Evolutionary conservation across 495 filamentous ascomycete genomes (phyloP), one percentile per base, ranked within the genome.

Genomic region (Penicillium coffeae): DNA sequence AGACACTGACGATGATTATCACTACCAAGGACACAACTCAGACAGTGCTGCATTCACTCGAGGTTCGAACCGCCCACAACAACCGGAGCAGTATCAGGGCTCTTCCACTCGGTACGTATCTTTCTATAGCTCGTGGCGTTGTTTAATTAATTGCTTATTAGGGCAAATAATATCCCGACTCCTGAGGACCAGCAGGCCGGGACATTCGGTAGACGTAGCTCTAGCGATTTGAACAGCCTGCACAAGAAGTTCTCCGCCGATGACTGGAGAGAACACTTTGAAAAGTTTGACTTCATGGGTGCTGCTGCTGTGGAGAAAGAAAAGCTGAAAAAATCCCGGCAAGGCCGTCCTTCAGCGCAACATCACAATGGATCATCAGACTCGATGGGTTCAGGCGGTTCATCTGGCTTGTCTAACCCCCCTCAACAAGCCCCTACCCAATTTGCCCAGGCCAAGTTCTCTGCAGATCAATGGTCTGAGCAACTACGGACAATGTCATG

Each of bases 221-320:
- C 83, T 25, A 87, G 89, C 34, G 34, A 47, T 1, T 10, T 27
- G 10, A 47, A 47, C 55, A 82, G 84, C 51, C 85, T 96, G 64
- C 88, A 88, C 56, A 89, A 85, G 22, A 83, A 77, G 39, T 88
- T 87, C 58, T 80, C 78, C 9, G 75, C 82, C 0, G 68, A 72
- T 19, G 76, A 81, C 25, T 86, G 81, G 81, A 64, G 71, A 33
- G 77, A 73, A 18, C 80, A 73, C 48, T 78, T 86, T 35, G 65
- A 70, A 10, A 42, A 48, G 1, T 59, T 70, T 18, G 77, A 79
- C 27, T 79, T 77, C 56, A 79, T 85, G 53, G 70, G 68, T 18
- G 64, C 71, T 16, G 56, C 60, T 38, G 39, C 59, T 4, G 45
- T 56, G 21, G 65, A 52, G 21, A 59, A 66, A 47, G 54, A 68